Base-by-base conservation (phyloP, 805 yeast genomes). In the Teunomyces atbi region DNA sequence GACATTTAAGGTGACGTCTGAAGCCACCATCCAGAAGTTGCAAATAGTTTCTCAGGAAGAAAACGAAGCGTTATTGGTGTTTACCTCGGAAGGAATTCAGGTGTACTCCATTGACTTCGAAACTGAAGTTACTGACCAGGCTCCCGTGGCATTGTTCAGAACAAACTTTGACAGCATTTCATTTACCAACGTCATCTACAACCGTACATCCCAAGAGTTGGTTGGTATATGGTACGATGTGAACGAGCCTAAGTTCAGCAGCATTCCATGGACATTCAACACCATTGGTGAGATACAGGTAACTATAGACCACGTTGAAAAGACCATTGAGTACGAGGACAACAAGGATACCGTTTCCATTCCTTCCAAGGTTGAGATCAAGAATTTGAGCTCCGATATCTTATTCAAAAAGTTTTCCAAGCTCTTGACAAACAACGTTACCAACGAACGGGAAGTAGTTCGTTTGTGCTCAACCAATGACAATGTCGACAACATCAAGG, bases 161-260 rank as follows among this genome's bases (percentile, higher is more conserved):
- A 55, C 65, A n/a, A 48, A 46, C 37, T 42, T 41, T 37, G 45
- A 47, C 7, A 41, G 45, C 11, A 45, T 56, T 12, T 34, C 27
- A 5, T 61, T 65, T 45, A 47, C 56, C 37, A 60, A 62, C 47
- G 55, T 56, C 19, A 72, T 71, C 53, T 71, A 68, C 42, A 59
- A 48, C 19, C 43, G 43, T 44, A 60, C 62, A 16, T 28, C 42
- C 5, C 56, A 50, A n/a, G 63, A 61, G 21, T 60, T 69, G 13
- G 60, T 65, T 10, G 74, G 77, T 8, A 76, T 77, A 12, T 66
- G 69, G 68, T 65, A 61, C 53, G 68, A 59, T 50, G 63, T 54
- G 19, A 64, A 49, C 47, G 60, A 57, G 56, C 65, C 69, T 4
- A 56, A 54, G 11, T 63, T 66, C 30, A 51, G 44, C 6, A 38